Evolutionary conservation across 2,329 filamentous ascomycete species (phyloP).

Genomic region (Erysiphe pisi): DNA sequence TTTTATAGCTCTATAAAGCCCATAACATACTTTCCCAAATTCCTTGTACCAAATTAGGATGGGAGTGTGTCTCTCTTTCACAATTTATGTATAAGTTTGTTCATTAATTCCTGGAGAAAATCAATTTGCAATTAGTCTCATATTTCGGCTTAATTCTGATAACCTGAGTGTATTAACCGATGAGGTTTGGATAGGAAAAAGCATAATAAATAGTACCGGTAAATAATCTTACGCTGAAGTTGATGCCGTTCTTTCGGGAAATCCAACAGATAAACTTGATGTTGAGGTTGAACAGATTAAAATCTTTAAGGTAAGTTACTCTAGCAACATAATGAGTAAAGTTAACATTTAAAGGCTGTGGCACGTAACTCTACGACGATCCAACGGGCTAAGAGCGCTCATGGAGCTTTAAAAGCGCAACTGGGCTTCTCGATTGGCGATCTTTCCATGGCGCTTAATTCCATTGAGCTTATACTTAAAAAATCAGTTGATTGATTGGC

Average conservation of each 20-base stretch:
- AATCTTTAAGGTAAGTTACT: slow-evolving; percentile 55
- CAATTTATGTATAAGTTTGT: no score
- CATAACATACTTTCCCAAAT: no score
- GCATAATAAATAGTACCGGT: slow-evolving; percentile 81
- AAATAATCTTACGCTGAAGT: slow-evolving; percentile 79
- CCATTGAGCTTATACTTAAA: no score
- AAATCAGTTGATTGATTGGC: no score
- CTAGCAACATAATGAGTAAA: not conserved
- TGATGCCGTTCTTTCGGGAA: slow-evolving; percentile 63
- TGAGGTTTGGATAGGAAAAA: slow-evolving; percentile 87
- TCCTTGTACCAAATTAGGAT: no score
- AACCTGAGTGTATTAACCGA: slow-evolving; percentile 71
- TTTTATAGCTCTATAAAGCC: no score
- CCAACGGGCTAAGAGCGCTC: no score
- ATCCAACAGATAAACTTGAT: slow-evolving; percentile 51
- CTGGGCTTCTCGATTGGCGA: no score
- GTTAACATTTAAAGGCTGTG: slow-evolving; percentile 47
- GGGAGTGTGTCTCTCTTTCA: no score
- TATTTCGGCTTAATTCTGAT: slow-evolving; percentile 77
- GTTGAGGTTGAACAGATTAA: slow-evolving; percentile 65
- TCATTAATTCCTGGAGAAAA: slow-evolving; percentile 80
- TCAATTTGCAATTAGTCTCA: slow-evolving; percentile 78
- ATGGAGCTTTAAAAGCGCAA: no score
- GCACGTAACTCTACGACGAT: slow-evolving; percentile 55
- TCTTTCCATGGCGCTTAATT: no score